phyloP scores from a whole-genome alignment of 768 basidiomycete species.

The Pulveroboletus sp. region DNA sequence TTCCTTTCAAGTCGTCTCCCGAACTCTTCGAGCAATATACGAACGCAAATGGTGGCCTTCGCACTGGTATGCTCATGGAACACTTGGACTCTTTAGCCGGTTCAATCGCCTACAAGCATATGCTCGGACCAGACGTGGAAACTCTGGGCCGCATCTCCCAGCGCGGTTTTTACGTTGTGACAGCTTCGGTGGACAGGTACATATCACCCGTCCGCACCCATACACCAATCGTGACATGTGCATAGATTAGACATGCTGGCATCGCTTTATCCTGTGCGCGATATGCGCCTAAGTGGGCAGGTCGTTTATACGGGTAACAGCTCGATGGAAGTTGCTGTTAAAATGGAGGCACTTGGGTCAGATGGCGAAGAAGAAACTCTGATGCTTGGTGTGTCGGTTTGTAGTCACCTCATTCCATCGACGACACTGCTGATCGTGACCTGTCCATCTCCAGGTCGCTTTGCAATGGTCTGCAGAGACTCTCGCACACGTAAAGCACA shows the following conservation, averaged over 20 bases:
- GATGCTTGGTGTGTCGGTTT: slow-evolving; percentile 57
- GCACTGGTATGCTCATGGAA: slow-evolving; percentile 73
- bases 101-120: slow-evolving; percentile 80
- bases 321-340: slow-evolving; percentile 85
- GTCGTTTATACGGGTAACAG: slow-evolving; percentile 75
- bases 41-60: slow-evolving; percentile 68
- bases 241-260: slow-evolving; percentile 66
- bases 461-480: slow-evolving; percentile 86
- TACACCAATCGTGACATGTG: neutral
- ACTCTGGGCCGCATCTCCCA: slow-evolving; percentile 55
- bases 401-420: slow-evolving; percentile 23
- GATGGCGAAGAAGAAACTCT: slow-evolving; percentile 56
- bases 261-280: slow-evolving; percentile 55
- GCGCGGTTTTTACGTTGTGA: slow-evolving; percentile 78
- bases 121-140: slow-evolving; percentile 63
- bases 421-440: neutral
- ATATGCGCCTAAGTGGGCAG: slow-evolving; percentile 75
- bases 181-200: slow-evolving; percentile 77
- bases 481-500: slow-evolving; percentile 61
- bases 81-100: slow-evolving; percentile 85
- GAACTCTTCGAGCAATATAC: slow-evolving; percentile 65
- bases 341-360: slow-evolving; percentile 66
- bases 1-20: slow-evolving; percentile 62
- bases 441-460: slow-evolving; percentile 56
- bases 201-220: neutral